Evolutionary conservation across 768 basidiomycete genomes (phyloP), one percentile per base, ranked within the genome.

Genomic region (Atractiella rhizophila): DNA sequence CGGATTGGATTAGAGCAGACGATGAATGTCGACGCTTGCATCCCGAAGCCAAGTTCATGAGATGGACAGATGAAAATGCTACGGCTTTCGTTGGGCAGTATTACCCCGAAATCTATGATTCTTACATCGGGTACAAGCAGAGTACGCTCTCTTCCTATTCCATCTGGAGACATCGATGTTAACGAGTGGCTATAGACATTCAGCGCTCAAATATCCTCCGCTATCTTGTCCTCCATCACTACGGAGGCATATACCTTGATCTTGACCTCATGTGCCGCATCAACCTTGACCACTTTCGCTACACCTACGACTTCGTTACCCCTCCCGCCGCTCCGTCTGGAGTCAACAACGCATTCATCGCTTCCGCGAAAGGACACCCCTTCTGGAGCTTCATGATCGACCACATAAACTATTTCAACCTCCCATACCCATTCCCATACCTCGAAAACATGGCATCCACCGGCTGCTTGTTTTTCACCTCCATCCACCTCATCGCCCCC

Each of bases 381-480:
- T 79, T 96, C 64, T 66, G 94, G 62, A 73, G 74, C 26, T 80
- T 86, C 60, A 77, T 81, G 31, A 85, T 94, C 48, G 75, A 85
- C 62, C 79, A 76, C 56, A 70, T 94, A 45, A 67, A 71, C 53
- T 94, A 71, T 53, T 94, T 86, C 56, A 80, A 94, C 61, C 80
- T 86, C 57, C 70, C 71, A 39, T 96, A 80, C 74, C 58, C 88
- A 38, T 70, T 85, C 56, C 91, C 94, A 60, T 96, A 96, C 51
- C 88, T 88, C 25, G 94, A 88, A 23, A 88, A 94, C 63, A 96
- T 96, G 88, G 94, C 94, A 61, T 83, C 83, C 39, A 96, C 88
- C 0, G 88, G 88, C 1, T 88, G 86, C 53, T 94, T 96, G 88
- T 94, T 94, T 61, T 63, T 96, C 11, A 30, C 29, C 29, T 30